Conservation (phyloP, 2,329 filamentous ascomycete genomes). For the Colletotrichum costaricense region DNA sequence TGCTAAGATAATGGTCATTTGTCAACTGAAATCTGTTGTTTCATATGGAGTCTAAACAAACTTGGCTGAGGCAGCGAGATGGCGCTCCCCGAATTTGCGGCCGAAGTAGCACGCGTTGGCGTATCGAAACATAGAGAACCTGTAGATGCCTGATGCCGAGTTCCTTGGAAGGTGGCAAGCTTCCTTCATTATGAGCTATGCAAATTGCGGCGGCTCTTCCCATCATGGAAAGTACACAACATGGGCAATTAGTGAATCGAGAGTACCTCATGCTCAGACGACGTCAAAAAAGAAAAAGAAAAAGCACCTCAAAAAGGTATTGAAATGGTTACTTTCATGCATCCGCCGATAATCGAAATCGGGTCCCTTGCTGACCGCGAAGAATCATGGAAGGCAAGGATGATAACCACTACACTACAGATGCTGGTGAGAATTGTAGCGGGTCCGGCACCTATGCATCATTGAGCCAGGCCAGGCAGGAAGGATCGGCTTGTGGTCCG, state of each 20-base stretch:
- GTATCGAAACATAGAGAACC: background rate
- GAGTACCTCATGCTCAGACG: background rate
- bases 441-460: rapidly evolving
- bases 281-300: background rate
- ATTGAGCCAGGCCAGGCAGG: rapidly evolving
- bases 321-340: background rate
- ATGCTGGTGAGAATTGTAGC: background rate
- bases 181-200: too few relatives aligned
- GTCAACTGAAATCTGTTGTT: background rate
- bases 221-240: too few relatives aligned
- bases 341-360: conserved; percentile 8
- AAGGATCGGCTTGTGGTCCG: background rate
- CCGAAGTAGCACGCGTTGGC: too few relatives aligned
- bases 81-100: background rate
- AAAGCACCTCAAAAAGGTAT: too few relatives aligned
- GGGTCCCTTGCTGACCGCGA: background rate
- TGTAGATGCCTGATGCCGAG: background rate
- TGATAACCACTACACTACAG: conserved; percentile 16
- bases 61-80: background rate
- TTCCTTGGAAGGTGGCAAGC: too few relatives aligned
- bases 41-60: background rate
- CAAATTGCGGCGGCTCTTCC: too few relatives aligned
- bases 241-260: background rate
- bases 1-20: background rate
- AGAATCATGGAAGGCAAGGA: background rate